Base-by-base conservation (phyloP, 1,284 basidiomycete species). In the Microbotryum saponariae region DNA sequence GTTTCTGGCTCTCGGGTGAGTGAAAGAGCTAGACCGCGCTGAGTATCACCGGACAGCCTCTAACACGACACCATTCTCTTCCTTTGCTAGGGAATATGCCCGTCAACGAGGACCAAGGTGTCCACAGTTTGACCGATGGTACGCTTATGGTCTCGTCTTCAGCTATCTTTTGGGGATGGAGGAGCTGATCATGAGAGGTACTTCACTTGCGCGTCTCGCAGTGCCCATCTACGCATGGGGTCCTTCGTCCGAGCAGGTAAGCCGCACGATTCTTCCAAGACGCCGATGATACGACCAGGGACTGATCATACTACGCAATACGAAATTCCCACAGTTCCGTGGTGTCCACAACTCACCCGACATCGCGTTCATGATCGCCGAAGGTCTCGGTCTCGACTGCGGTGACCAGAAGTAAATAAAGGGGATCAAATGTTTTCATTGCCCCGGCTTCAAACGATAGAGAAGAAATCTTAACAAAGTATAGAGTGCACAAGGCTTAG, bases 221-320 rank as follows among this genome's bases (percentile, higher is more conserved):
- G 77, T 78, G 14, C 74, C 75, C 12, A 72, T 78, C 51, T 78
- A 73, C 68, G 72, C 77, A 18, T 76, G 70, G 67, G 77, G 78
- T 1, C 74, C 75, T 9, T 74, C 76, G 9, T 67, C 71, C 64
- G 74, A 76, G 66, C 59, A 68, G 51, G 78, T 78, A 74, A 63
- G 73, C 23, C 76, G 77, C 42, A 71, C 74, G n/a, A 16, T 10
- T 25, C 16, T 27, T 44, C 52, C 25, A 14, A 42, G 7, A 27
- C 2, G 37, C 37, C 37, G 14, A 42, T 42, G 18, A 6, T 6
- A 10, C 12, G 16, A 42, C 12, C 14, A 18, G 12, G 37, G 37
- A 18, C 37, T 44, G n/a, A 16, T 0, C 25, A 18, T 42, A 10
- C 23, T 27, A 29, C 20, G 12, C 27, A 16, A 8, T 33, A 9